Percentiles rank a stretch among this genome's conserved stretches.
phyloP scores from a whole-genome alignment of 768 basidiomycete genomes.

The Cystobasidiopsis lactophilus region DNA sequence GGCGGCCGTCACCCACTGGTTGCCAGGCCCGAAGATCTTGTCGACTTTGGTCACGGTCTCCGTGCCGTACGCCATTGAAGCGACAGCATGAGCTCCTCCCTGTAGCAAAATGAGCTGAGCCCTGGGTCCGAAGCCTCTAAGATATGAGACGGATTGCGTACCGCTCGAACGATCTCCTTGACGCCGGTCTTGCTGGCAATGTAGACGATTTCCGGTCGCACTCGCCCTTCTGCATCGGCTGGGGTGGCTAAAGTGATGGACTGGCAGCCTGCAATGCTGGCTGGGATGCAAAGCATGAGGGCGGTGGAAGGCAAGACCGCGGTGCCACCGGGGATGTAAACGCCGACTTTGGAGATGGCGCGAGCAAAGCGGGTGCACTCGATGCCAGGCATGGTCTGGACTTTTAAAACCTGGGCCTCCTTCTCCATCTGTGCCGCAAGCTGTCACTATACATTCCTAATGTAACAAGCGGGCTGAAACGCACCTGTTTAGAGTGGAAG shows the following conservation, averaged over 20 bases:
- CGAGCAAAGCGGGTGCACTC: conserved; percentile 84
- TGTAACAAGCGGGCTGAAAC: neutral
- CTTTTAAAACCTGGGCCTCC: conserved; percentile 35
- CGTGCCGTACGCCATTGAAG: conserved; percentile 91
- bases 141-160: neutral
- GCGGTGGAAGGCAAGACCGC: conserved; percentile 90
- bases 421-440: conserved; percentile 63
- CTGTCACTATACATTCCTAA: neutral
- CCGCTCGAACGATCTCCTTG: conserved; percentile 65
- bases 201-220: conserved; percentile 94
- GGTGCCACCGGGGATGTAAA: conserved; percentile 94
- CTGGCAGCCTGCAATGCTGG: conserved; percentile 85
- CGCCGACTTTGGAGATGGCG: conserved; percentile 56
- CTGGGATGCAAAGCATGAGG: conserved; percentile 91
- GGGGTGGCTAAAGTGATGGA: conserved; percentile 87
- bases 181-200: conserved; percentile 80
- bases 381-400: conserved; percentile 97
- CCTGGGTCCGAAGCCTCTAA: neutral
- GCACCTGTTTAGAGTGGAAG: conserved; percentile 9
- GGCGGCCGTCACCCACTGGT: conserved; percentile 98
- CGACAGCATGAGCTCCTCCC: conserved; percentile 87
- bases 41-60: conserved; percentile 89
- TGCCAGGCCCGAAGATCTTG: conserved; percentile 97
- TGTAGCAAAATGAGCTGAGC: neutral
- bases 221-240: conserved; percentile 73